Base-by-base conservation (phyloP, 495 filamentous ascomycete species). In the Sabuloglossum arenarium region DNA sequence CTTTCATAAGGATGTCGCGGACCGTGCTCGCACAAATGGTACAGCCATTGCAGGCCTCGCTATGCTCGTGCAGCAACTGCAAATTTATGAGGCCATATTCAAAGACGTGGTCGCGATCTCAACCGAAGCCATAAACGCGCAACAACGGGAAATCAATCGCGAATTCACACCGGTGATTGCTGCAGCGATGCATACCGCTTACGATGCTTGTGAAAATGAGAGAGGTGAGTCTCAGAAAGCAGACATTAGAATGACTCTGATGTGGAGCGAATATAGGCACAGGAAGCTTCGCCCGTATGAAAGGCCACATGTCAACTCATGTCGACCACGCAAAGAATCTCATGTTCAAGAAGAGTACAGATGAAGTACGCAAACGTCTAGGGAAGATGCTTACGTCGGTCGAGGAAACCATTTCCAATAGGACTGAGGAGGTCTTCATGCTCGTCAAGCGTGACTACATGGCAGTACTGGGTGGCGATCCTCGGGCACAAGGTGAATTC, bases 141-240 rank as follows among this genome's bases (percentile, higher is more conserved):
- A 63, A 5, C 79, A 81, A 59, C 69, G 73, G 30, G 77, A 79
- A 2, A 73, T 74, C 31, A 82, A 74, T 60, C 73, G 80, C 6
- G 61, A 67, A 25, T 82, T 81, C 54, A 70, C 67, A 11, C 78
- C 76, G 1, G 65, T 71, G 23, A 75, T 83, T 28, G 62, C 68
- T 28, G 14, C 61, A 0, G 58, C 61, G 30, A 80, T 84, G 73
- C 28, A 31, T 0, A 49, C 63, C 6, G 72, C 70, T 1, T 84
- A 84, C 58, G 61, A 69, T 0, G 61, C 50, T 12, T 79, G 76
- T 58, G 57, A 58, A 14, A 37, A 61, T 1, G 73, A 78, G 62
- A 49, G 34, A 46, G 78, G 75, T 73, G 61, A 47, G 62, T 49
- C 49, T 8, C 34, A 39, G 34, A 8, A 16, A 39, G 8, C 8